phyloP scores from a whole-genome alignment of 371 early-diverging fungal genomes.

The Actinomortierella wolfii region DNA sequence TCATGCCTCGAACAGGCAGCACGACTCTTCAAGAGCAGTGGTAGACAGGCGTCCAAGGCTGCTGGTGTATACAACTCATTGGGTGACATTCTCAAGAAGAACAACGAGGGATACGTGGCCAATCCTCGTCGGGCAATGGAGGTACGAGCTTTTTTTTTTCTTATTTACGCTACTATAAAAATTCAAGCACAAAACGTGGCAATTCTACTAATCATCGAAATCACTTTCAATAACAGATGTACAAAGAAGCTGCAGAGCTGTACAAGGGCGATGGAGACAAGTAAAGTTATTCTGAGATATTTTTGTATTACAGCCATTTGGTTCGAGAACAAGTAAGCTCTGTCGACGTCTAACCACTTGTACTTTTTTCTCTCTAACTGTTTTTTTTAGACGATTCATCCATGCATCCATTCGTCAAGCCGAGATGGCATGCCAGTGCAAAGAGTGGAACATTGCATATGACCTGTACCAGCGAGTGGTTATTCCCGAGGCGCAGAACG shows the following conservation, averaged over 20 bases:
- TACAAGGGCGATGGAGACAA: conserved; percentile 29
- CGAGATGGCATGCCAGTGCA: conserved; percentile 17
- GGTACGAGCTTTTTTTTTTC: no score
- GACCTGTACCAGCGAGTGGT: conserved; percentile 19
- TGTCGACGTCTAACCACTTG: neutral
- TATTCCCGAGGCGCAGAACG: conserved; percentile 29
- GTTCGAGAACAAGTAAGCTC: neutral
- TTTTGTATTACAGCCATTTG: neutral
- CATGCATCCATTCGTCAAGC: conserved; percentile 20
- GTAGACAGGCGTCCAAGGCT: conserved; percentile 22
- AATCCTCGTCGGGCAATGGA: no score
- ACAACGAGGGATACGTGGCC: no score
- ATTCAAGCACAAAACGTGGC: no score
- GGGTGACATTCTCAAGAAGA: conserved; percentile 16
- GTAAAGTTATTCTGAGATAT: conserved; percentile 7
- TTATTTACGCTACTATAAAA: no score
- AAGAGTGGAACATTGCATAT: conserved; percentile 16
- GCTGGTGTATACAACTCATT: conserved; percentile 27
- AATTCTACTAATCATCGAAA: no score
- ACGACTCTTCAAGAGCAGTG: conserved; percentile 18
- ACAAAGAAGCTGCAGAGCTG: conserved; percentile 25
- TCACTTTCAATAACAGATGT: no score
- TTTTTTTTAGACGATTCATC: conserved; percentile 17
- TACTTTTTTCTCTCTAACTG: neutral
- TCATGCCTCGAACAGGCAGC: conserved; percentile 35